Conservation (phyloP, 2,329 filamentous ascomycete genomes). For the Paraphaeosphaeria minitans region DNA sequence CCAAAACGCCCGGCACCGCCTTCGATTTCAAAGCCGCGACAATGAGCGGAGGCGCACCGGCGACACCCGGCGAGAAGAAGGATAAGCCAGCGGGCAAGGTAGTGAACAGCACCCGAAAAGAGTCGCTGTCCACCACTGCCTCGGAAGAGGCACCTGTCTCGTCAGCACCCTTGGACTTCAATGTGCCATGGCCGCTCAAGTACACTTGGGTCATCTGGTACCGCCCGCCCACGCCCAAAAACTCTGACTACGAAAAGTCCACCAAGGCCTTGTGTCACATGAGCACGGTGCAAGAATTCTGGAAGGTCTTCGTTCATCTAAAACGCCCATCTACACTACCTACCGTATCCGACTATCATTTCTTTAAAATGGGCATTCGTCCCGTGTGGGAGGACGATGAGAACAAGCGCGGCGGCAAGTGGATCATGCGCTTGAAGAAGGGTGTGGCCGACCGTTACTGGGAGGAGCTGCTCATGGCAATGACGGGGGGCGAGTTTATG, state of each 20-base stretch:
- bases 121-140: slow-evolving; percentile 32
- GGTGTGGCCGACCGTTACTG: slow-evolving; percentile 95
- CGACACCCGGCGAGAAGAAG: slow-evolving; percentile 67
- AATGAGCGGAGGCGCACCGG: slow-evolving; percentile 52
- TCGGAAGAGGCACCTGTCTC: slow-evolving; percentile 47
- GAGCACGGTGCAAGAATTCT: slow-evolving; percentile 86
- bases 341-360: slow-evolving; percentile 94
- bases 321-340: slow-evolving; percentile 87
- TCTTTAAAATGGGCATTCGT: slow-evolving; percentile 95
- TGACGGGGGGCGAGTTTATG: slow-evolving; percentile 91
- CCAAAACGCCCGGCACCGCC: slow-evolving; percentile 80
- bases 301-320: slow-evolving; percentile 84
- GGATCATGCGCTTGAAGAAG: slow-evolving; percentile 96
- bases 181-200: slow-evolving; percentile 65
- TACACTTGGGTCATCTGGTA: slow-evolving; percentile 98
- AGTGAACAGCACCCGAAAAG: slow-evolving; percentile 43
- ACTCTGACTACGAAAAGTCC: slow-evolving; percentile 97
- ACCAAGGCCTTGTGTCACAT: slow-evolving; percentile 84
- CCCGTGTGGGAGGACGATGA: slow-evolving; percentile 99
- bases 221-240: slow-evolving; percentile 93
- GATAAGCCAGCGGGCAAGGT: slow-evolving; percentile 39
- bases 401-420: slow-evolving; percentile 95
- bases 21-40: slow-evolving; percentile 74
- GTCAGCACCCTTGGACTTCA: slow-evolving; percentile 45
- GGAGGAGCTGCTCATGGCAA: slow-evolving; percentile 89